Percentiles rank a stretch among this genome's conserved stretches.
phyloP scores from a whole-genome alignment of 2,329 filamentous ascomycete genomes.

The Cryoendolithus antarcticus region DNA sequence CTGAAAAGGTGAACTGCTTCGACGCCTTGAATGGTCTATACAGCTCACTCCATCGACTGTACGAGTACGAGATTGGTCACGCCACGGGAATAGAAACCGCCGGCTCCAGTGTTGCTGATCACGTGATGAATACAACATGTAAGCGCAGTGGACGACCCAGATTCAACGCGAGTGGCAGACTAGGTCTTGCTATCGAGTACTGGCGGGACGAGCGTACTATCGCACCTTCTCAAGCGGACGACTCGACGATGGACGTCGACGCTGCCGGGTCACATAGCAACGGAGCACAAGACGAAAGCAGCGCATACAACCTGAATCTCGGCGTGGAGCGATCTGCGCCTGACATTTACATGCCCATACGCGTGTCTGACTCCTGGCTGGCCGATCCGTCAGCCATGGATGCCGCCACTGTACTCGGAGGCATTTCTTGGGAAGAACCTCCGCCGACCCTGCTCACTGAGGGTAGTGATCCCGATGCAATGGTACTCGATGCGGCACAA shows the following conservation, averaged over 20 bases:
- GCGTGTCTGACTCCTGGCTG: constrained; percentile 64
- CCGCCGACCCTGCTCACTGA: constrained; percentile 44
- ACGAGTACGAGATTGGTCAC: constrained; percentile 47
- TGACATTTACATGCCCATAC: constrained; percentile 45
- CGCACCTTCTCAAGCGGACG: constrained; percentile 23
- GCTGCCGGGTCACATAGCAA: background rate
- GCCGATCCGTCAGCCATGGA: constrained; percentile 57
- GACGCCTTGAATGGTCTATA: constrained; percentile 65
- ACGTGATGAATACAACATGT: constrained; percentile 49
- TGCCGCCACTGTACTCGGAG: constrained; percentile 41
- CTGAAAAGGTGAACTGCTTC: constrained; percentile 60
- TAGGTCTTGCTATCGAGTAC: constrained; percentile 65
- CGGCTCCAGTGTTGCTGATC: background rate
- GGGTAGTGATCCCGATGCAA: constrained; percentile 29
- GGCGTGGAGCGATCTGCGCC: constrained; percentile 44
- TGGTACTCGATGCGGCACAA: constrained; percentile 24
- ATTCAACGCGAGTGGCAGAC: constrained; percentile 54
- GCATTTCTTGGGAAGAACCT: constrained; percentile 54
- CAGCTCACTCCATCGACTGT: constrained; percentile 55
- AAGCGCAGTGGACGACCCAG: constrained; percentile 56
- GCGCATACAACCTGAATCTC: constrained; percentile 56
- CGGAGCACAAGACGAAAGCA: background rate
- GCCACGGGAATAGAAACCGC: constrained; percentile 13
- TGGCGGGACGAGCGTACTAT: constrained; percentile 35
- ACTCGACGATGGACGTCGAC: constrained; percentile 25